Evolutionary conservation across 345 rosid species (phyloP), one percentile per base, ranked within the genome.

Genomic region (Noccaea caerulescens): DNA sequence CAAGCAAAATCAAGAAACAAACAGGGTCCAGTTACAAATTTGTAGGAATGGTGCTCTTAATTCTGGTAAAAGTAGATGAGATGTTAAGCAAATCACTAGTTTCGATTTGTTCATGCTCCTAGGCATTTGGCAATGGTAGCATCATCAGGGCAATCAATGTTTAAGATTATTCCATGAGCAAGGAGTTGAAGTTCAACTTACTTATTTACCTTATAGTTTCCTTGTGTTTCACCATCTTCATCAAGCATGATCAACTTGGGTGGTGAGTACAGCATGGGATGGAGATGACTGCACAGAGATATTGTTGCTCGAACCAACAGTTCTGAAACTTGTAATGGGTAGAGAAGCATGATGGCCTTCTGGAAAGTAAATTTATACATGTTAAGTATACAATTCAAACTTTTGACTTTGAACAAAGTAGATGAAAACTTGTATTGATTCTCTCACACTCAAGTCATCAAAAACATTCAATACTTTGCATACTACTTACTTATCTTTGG

Each of bases 171-270:
- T 61, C 43, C 38, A 42, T 1, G 44, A 18, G 49, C 23, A 50
- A 43, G 18, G 54, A 16, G 10, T 13, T 69, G 36, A 16, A 16
- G 18, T 16, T 20, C 1, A 20, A 20, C 23, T 20, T 20, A 20
- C 1, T 20, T 20, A 20, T 32, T 62, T 41, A 86, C 96, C 96
- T 90, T 18, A 90, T 81, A 6, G 86, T 82, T 71, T 90, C 93
- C 80, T 81, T 86, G 1, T 59, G 88, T 60, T 60, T 88, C 90
- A 72, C 88, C 90, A 70, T 82, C 87, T 12, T 85, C 93, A 77
- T 91, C 89, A 58, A 89, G 84, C 97, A 88, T 75, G 77, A 85
- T 89, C 88, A 94, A 79, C 84, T 91, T 94, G 16, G 95, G 99
- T 8, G 96, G 99, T 50, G 97, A 91, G 71, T 20, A 1, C 2